Base-by-base conservation (phyloP, 208 protist genomes). In the Leishmania amazonensis region DNA sequence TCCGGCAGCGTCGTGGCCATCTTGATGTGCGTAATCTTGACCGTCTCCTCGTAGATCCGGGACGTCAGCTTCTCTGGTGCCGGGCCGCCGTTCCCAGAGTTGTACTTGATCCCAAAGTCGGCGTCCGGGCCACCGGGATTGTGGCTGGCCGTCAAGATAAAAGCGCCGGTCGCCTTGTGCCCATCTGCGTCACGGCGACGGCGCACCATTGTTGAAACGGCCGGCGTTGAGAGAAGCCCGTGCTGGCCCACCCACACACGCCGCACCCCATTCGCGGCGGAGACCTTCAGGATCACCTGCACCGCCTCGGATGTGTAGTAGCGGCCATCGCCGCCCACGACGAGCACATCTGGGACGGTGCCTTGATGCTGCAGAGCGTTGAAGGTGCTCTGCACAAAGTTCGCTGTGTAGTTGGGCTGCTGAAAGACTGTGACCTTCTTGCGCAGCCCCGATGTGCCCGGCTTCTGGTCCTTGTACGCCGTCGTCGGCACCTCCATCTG, bases 31-130 rank as follows among this genome's bases (percentile, higher is more conserved):
- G 85, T 67, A 31, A 99, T 93, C 40, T 84, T 90, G 24, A 88
- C 81, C 15, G 98, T 97, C 62, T 95, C 76, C n/a, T 96, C 85
- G 87, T 94, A 99, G 83, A 99, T 99, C 24, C 72, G 80, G 42
- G 98, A 86, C 17, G 99, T 99, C 51, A 99, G 83, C 54, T 88
- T 91, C 83, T 99, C 97, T 28, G 97, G 93, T 0, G 99, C 99
- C 31, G 99, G 98, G 57, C 98, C 99, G 74, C 99, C 99, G 85
- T 99, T 99, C 28, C 87, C 86, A 54, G 89, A 90, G 91, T 99
- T 99, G 90, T 99, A 99, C 91, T 99, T 99, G 85, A 99, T 99
- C 78, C 99, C 99, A 88, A 99, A 99, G 87, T 99, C 99, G 47
- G 95, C 97, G 6, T 94, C 83, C 35, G 94, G 89, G 71, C 99